These are phyloP conservation scores for Pseudonitzschia delicatissima DNA, from an alignment of 108 stramenopile genomes.

Conservation along the genomic window DNA sequence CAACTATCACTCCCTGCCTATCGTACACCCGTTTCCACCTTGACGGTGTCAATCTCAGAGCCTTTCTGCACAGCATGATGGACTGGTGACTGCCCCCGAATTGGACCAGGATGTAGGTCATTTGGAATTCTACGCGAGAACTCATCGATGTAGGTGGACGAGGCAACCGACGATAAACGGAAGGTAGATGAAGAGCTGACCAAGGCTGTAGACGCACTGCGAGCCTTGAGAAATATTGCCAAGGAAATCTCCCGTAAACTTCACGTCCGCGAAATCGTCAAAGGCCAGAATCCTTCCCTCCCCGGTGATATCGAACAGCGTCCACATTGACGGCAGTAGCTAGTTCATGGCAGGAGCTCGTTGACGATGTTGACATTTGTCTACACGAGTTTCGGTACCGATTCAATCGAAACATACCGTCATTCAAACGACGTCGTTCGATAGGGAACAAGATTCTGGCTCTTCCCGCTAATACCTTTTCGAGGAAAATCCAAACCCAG, in stretches of 20 bases:
- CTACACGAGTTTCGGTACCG: conserved; percentile 74
- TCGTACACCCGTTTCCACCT: conserved; percentile 78
- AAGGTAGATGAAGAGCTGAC: conserved; percentile 14
- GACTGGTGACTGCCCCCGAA: conserved; percentile 71
- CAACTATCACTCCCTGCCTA: conserved; percentile 71
- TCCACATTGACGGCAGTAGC: neutral
- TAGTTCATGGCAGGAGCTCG: conserved; percentile 47
- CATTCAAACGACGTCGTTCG: conserved; percentile 21
- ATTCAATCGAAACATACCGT: conserved; percentile 27
- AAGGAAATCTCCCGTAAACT: conserved; percentile 49
- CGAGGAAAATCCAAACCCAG: neutral
- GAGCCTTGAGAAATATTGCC: conserved; percentile 46
- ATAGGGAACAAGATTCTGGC: conserved; percentile 39
- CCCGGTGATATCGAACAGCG: neutral
- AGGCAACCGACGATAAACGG: conserved; percentile 28
- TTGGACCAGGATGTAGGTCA: conserved; percentile 66
- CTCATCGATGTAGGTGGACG: conserved; percentile 50
- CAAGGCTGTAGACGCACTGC: conserved; percentile 41
- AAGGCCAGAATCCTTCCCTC: neutral
- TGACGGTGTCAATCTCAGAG: conserved; percentile 62
- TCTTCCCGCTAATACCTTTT: conserved; percentile 9
- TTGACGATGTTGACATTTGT: conserved; percentile 56
- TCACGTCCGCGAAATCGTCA: conserved; percentile 15
- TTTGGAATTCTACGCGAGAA: conserved; percentile 68
- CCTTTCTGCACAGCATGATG: conserved; percentile 55